A percentile compares a stretch with the other conserved stretches of the same genome.
Evolutionary conservation across 2,329 filamentous ascomycete genomes (phyloP).

Genomic region (Trichoderma sp.): DNA sequence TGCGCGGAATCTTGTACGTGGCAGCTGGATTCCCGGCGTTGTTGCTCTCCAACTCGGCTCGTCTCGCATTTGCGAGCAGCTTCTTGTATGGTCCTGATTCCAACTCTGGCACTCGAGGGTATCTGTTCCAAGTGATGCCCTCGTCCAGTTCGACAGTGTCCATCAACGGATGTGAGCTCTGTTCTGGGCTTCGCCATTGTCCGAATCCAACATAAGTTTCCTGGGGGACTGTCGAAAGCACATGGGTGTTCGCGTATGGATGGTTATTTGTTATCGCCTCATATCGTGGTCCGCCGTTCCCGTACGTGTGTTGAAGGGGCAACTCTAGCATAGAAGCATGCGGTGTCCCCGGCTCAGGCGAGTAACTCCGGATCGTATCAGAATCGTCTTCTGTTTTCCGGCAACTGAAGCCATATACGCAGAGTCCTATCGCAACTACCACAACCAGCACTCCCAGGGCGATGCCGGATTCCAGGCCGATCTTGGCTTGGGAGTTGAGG

Average conservation of each 20-base stretch:
- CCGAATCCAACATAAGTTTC: neutral
- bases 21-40: slow-evolving; percentile 30
- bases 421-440: neutral
- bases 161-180: slow-evolving; percentile 2
- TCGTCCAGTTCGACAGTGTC: neutral
- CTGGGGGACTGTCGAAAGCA: neutral
- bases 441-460: slow-evolving; percentile 13
- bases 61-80: neutral
- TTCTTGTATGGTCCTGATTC: neutral
- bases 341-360: neutral
- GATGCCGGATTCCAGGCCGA: slow-evolving; percentile 14
- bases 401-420: neutral
- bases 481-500: slow-evolving; percentile 5
- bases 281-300: neutral
- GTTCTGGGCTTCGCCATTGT: neutral
- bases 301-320: neutral
- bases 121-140: neutral
- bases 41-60: slow-evolving; percentile 4
- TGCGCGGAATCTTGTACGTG: no score
- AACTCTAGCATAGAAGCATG: neutral
- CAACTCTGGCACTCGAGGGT: neutral
- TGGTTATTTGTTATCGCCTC: neutral
- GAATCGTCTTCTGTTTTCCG: neutral
- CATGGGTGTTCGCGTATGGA: neutral
- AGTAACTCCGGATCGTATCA: neutral